phyloP scores from a whole-genome alignment of 495 filamentous ascomycete species.

The Penicillium coffeae region DNA sequence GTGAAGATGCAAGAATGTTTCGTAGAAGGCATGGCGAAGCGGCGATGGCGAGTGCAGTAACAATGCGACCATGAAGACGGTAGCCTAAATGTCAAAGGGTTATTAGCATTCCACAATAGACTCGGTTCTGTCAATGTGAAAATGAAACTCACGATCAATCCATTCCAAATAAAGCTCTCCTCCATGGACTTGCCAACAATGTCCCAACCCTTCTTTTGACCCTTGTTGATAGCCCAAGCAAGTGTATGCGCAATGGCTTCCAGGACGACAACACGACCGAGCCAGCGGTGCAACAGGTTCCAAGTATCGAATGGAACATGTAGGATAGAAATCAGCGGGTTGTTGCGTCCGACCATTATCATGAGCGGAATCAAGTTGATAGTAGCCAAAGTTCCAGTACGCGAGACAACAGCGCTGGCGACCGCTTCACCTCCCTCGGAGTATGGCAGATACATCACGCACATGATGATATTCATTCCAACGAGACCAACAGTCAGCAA shows the following conservation, averaged over 20 bases:
- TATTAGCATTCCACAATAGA: neutral
- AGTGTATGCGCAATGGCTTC: conserved; percentile 61
- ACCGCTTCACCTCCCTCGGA: conserved; percentile 31
- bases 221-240: conserved; percentile 64
- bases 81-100: conserved; percentile 28
- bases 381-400: conserved; percentile 70
- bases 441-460: conserved; percentile 68
- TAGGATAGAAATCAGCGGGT: conserved; percentile 61
- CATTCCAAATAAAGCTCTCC: conserved; percentile 56
- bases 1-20: conserved; percentile 84
- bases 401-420: conserved; percentile 60
- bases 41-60: conserved; percentile 66
- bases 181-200: conserved; percentile 42
- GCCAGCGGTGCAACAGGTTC: conserved; percentile 78
- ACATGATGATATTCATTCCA: conserved; percentile 72
- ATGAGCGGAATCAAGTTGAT: conserved; percentile 78
- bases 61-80: conserved; percentile 50
- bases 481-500: conserved; percentile 69
- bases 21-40: conserved; percentile 91
- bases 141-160: conserved; percentile 49
- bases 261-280: conserved; percentile 67
- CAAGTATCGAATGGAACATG: conserved; percentile 71
- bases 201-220: conserved; percentile 59
- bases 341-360: conserved; percentile 66
- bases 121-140: too few species aligned